Conservation (phyloP, 1,284 basidiomycete species). For the Chondrostereum purpureum region DNA sequence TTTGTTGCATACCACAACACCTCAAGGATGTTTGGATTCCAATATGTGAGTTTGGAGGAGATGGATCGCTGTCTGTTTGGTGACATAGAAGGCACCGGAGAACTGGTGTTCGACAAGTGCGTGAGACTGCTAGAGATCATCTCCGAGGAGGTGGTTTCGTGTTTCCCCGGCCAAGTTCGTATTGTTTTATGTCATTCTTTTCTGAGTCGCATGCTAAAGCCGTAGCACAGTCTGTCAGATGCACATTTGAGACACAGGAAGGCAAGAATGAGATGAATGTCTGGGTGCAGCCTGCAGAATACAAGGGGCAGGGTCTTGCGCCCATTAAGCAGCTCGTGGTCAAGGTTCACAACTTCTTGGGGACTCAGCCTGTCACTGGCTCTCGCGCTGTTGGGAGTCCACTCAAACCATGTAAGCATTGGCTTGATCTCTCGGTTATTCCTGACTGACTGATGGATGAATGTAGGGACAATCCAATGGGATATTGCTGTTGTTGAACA, state of each 20-base stretch:
- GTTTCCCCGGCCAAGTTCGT: constrained; percentile 65
- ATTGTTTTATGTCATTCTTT: not conserved
- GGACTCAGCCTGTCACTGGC: constrained; percentile 24
- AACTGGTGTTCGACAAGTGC: constrained; percentile 74
- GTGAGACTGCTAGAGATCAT: constrained; percentile 71
- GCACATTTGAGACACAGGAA: constrained; percentile 51
- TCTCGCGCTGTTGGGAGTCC: constrained; percentile 25
- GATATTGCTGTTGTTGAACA: constrained; percentile 31
- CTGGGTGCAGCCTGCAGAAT: constrained; percentile 60
- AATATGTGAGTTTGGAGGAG: constrained; percentile 84
- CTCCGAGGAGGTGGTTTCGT: constrained; percentile 50
- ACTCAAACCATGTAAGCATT: constrained; percentile 33
- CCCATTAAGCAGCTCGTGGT: constrained; percentile 35
- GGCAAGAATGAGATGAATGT: constrained; percentile 40
- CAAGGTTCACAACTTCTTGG: constrained; percentile 27
- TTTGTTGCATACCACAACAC: constrained; percentile 96
- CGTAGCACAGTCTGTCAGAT: constrained; percentile 43
- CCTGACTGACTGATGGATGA: not conserved
- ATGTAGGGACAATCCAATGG: constrained; percentile 53
- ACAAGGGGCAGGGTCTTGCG: constrained; percentile 28
- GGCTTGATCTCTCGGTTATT: constrained; percentile 1
- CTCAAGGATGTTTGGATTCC: constrained; percentile 85
- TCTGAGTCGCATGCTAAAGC: constrained; percentile 1
- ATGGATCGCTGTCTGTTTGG: constrained; percentile 86
- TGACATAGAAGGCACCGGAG: constrained; percentile 44